Evolutionary conservation across 306 rosid species (phyloP).

Genomic region (Gastrolobium villosum): DNA sequence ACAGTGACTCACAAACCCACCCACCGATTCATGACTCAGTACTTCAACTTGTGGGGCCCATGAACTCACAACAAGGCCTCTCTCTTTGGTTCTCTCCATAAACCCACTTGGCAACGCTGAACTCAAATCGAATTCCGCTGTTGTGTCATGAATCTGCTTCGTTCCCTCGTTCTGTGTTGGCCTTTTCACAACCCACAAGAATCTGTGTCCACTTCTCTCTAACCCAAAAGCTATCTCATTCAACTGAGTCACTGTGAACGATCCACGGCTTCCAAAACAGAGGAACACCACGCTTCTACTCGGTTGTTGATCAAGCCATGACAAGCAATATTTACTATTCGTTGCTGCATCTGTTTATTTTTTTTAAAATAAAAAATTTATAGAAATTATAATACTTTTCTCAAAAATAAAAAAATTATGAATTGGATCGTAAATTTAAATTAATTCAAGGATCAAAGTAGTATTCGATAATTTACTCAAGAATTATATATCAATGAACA

Average conservation of each 20-base stretch:
- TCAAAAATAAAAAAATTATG: neutral
- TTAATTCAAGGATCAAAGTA: too few species aligned
- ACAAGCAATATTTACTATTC: slow-evolving; percentile 28
- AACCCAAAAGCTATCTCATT: slow-evolving; percentile 49
- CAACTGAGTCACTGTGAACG: slow-evolving; percentile 41
- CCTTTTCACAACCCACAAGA: slow-evolving; percentile 49
- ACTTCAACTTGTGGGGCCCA: too few species aligned
- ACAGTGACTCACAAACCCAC: slow-evolving; percentile 51
- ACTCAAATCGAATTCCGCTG: slow-evolving; percentile 16
- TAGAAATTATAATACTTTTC: slow-evolving; percentile 3
- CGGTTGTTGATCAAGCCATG: slow-evolving; percentile 50
- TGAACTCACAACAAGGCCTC: slow-evolving; percentile 40
- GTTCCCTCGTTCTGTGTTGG: neutral
- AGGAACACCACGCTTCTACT: slow-evolving; percentile 48
- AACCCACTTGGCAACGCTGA: slow-evolving; percentile 47
- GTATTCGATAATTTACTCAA: too few species aligned
- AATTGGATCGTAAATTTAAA: too few species aligned
- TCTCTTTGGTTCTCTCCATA: slow-evolving; percentile 44
- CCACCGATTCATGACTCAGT: slow-evolving; percentile 48
- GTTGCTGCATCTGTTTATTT: slow-evolving; percentile 11
- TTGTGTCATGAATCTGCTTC: neutral
- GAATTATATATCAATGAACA: too few species aligned
- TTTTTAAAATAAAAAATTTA: neutral
- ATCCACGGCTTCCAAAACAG: slow-evolving; percentile 55
- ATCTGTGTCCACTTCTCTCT: slow-evolving; percentile 47